These are phyloP conservation scores for Hirschfeldia incana DNA, from an alignment of 345 rosid species.

Conservation along the genomic window DNA sequence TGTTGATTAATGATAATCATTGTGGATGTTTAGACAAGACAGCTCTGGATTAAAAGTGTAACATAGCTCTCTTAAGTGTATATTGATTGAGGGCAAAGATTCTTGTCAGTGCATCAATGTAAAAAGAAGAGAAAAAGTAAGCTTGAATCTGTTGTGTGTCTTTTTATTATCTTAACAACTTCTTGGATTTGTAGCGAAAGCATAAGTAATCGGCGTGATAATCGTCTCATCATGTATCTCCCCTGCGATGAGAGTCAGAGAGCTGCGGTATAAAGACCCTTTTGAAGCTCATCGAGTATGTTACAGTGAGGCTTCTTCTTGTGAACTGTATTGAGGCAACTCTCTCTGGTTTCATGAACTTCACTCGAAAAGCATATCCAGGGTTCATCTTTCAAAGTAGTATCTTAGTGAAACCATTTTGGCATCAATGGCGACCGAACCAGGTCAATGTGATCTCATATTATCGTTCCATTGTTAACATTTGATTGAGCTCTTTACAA, in stretches of 20 bases:
- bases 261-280: not conserved
- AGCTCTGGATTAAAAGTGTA: conserved; percentile 1
- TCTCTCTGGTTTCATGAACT: not conserved
- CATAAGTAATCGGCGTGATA: not conserved
- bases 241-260: not conserved
- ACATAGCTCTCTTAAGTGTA: conserved; percentile 1
- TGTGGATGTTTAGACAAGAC: not conserved
- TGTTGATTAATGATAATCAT: not conserved
- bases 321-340: not conserved
- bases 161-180: not conserved
- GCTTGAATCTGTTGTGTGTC: not conserved
- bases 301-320: not conserved
- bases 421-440: not conserved
- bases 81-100: conserved; percentile 2
- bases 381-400: not conserved
- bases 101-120: not conserved
- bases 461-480: too few relatives aligned
- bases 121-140: not conserved
- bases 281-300: not conserved
- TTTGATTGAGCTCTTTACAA: not conserved
- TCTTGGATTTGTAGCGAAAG: not conserved
- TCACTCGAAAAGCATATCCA: not conserved
- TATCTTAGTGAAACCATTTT: not conserved
- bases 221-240: not conserved
- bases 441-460: too few relatives aligned